Evolutionary conservation across 2,329 filamentous ascomycete species (phyloP).

Genomic region (Colletotrichum scovillei): DNA sequence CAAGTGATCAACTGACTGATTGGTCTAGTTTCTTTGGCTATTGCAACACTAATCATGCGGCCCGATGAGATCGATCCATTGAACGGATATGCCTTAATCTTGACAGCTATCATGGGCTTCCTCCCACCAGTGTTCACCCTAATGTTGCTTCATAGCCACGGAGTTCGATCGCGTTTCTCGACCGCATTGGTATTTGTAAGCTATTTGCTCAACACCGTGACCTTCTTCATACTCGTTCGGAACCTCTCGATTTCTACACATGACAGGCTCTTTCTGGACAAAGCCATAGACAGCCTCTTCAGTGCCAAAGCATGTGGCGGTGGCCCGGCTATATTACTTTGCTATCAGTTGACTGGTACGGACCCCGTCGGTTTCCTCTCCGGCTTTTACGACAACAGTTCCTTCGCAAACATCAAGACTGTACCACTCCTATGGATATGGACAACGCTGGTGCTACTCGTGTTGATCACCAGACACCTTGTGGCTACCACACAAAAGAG

Average conservation of each 20-base stretch:
- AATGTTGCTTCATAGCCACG: constrained; percentile 4
- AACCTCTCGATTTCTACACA: background rate
- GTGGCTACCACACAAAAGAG: background rate
- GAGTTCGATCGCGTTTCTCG: background rate
- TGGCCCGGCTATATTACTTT: background rate
- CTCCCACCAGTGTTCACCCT: background rate
- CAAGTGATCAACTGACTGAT: too few relatives aligned
- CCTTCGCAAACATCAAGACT: constrained; percentile 4
- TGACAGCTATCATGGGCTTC: background rate
- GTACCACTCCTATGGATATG: background rate
- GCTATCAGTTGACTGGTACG: background rate
- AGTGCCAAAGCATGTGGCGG: background rate
- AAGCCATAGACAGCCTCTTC: constrained; percentile 1
- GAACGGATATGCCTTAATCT: background rate
- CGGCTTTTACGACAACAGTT: background rate
- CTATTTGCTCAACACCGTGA: background rate
- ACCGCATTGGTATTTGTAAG: background rate
- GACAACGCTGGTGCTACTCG: background rate
- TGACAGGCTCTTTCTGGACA: background rate
- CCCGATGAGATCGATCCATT: background rate
- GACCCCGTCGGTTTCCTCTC: background rate
- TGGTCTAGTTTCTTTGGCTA: background rate
- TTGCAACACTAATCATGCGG: background rate
- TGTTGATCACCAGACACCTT: background rate
- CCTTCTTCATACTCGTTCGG: background rate